Base-by-base conservation (phyloP, 768 basidiomycete genomes). In the Lactarius sp. region DNA sequence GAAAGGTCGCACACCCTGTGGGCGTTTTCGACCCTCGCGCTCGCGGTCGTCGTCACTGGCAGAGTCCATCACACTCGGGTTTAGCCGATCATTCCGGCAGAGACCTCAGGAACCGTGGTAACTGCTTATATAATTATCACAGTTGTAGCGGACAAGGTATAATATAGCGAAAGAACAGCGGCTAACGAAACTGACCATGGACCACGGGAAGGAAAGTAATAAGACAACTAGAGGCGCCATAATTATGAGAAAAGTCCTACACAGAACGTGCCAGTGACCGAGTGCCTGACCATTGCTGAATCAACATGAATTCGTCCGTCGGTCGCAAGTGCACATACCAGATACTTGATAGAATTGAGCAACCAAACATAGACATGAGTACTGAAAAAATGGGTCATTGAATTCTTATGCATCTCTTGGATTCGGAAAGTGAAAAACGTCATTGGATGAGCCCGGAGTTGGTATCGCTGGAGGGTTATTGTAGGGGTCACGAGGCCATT, bases 281-380 rank as follows among this genome's bases (percentile, higher is more conserved):
- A 42, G 41, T 33, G 33, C 56, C 41, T 57, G 22, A 47, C 52
- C 13, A 39, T 52, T 27, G 41, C 14, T 22, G 33, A 20, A 8
- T 60, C 10, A 53, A 49, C 52, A 34, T 36, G 42, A 41, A 42
- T 44, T 10, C 34, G 16, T 42, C 46, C 10, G 27, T 9, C 13
- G 4, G n/a, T 13, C 47, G 34, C 58, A 60, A 34, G 22, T 14
- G 31, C 41, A 51, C 49, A 37, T 51, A 56, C 59, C 64, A 65
- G 34, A 65, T 65, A 56, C 50, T 34, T 54, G 18, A 59, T 66
- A 66, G 62, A 59, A 66, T 65, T 66, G 65, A 66, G 65, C 65
- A 66, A 59, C 12, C 20, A 55, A 64, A 64, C 57, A 55, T 53
- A 50, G 20, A 42, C 39, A 49, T 46, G 39, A 46, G 16, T 37